Conservation (phyloP, 2,329 filamentous ascomycete genomes). For the Penicillium sp. region DNA sequence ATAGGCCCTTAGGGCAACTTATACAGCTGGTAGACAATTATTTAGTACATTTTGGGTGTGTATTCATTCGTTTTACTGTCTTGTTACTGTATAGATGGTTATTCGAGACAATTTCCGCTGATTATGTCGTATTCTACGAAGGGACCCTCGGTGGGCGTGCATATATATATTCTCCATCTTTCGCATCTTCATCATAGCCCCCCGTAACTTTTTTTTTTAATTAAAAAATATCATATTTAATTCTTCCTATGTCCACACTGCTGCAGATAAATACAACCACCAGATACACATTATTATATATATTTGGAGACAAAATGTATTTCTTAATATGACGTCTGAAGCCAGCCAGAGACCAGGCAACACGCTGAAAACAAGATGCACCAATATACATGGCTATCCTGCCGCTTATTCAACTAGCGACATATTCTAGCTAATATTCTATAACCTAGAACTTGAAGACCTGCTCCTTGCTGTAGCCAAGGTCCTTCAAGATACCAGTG, state of each 20-base stretch:
- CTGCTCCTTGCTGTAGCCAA: conserved; percentile 83
- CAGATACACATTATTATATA: neutral
- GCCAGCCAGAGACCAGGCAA: conserved; percentile 1
- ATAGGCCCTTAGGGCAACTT: neutral
- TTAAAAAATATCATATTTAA: too few relatives aligned
- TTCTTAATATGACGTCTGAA: conserved; percentile 4
- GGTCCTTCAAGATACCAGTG: conserved; percentile 72
- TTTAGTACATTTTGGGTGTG: neutral
- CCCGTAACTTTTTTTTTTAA: too few relatives aligned
- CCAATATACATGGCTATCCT: conserved; percentile 15
- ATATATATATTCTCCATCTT: neutral
- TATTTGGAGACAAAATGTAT: neutral
- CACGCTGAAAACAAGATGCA: conserved; percentile 17
- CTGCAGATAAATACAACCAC: neutral
- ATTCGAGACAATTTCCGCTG: neutral
- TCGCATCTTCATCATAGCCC: neutral
- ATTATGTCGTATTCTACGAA: neutral
- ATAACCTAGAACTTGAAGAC: conserved; percentile 82
- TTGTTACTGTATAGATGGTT: neutral
- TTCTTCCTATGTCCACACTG: neutral
- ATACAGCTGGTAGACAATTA: neutral
- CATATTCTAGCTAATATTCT: conserved; percentile 18
- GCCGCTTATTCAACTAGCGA: neutral
- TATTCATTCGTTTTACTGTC: neutral
- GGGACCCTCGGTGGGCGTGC: neutral